Evolutionary conservation across 768 basidiomycete genomes (phyloP).

Genomic region (Cyclocybe aegerita): DNA sequence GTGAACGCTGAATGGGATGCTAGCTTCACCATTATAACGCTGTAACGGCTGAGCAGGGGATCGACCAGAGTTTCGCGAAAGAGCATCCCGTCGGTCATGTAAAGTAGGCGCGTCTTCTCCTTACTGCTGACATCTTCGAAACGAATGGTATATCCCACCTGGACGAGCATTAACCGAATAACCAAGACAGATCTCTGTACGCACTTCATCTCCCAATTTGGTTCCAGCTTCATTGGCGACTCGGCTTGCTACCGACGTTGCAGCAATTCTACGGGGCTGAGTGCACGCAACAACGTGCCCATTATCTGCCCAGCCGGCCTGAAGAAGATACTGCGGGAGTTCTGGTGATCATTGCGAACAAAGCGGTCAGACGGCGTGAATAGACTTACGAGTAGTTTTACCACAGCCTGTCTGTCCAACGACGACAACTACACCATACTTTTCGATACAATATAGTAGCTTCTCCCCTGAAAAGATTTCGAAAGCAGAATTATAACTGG

Average conservation of each 20-base stretch:
- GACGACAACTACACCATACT: conserved; percentile 80
- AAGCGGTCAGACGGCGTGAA: conserved; percentile 2
- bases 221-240: conserved; percentile 93
- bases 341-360: conserved; percentile 48
- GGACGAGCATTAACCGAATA: background rate
- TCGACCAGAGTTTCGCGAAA: conserved; percentile 93
- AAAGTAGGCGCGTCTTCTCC: conserved; percentile 84
- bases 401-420: conserved; percentile 97
- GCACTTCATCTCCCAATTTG: conserved; percentile 84
- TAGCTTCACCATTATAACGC: conserved; percentile 84
- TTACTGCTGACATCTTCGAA: conserved; percentile 93
- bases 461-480: conserved; percentile 55
- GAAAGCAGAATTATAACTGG: background rate
- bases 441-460: conserved; percentile 82
- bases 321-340: conserved; percentile 91
- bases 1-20: conserved; percentile 1
- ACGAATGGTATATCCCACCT: conserved; percentile 98
- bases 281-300: conserved; percentile 90
- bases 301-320: conserved; percentile 88
- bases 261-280: conserved; percentile 90
- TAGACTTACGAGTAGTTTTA: conserved; percentile 88
- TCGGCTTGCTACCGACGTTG: conserved; percentile 88
- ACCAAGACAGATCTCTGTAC: conserved; percentile 10
- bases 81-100: conserved; percentile 98
- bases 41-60: conserved; percentile 88